phyloP scores from a whole-genome alignment of 768 basidiomycete genomes.

The Tubosaeta sp. region DNA sequence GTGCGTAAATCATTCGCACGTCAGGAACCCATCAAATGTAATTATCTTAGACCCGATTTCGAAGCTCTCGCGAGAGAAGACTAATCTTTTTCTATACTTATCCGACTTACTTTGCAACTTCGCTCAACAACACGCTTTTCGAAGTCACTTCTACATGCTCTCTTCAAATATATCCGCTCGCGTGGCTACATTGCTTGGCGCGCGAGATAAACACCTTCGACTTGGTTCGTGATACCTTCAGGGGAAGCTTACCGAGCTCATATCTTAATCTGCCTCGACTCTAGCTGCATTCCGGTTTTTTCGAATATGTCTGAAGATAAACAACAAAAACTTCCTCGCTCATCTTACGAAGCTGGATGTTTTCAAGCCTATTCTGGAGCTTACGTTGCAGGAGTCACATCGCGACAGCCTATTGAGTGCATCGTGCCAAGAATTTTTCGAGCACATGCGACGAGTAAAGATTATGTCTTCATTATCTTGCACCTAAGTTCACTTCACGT shows the following conservation, averaged over 20 bases:
- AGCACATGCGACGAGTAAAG: constrained; percentile 80
- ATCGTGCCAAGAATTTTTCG: constrained; percentile 95
- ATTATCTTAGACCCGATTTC: constrained; percentile 44
- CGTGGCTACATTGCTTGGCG: constrained; percentile 72
- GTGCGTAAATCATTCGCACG: constrained; percentile 23
- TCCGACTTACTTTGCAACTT: constrained; percentile 91
- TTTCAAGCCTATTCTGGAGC: constrained; percentile 75
- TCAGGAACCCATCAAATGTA: constrained; percentile 1
- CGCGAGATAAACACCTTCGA: constrained; percentile 87
- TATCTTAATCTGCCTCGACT: constrained; percentile 4
- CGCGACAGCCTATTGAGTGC: constrained; percentile 92
- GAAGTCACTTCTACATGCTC: constrained; percentile 86
- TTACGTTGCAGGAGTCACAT: constrained; percentile 77
- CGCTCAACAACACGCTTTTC: constrained; percentile 84
- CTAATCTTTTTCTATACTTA: constrained; percentile 82
- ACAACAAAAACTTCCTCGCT: constrained; percentile 68
- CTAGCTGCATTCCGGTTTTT: constrained; percentile 91
- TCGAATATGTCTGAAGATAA: constrained; percentile 76
- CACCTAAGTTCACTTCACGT: constrained; percentile 3
- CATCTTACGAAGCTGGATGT: constrained; percentile 85
- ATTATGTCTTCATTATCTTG: not conserved
- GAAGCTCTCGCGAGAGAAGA: constrained; percentile 63
- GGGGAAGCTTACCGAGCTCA: constrained; percentile 7
- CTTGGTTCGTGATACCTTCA: constrained; percentile 57
- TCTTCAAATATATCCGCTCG: constrained; percentile 71